phyloP scores from a whole-genome alignment of 768 basidiomycete species.

The Calocera viscosa region DNA sequence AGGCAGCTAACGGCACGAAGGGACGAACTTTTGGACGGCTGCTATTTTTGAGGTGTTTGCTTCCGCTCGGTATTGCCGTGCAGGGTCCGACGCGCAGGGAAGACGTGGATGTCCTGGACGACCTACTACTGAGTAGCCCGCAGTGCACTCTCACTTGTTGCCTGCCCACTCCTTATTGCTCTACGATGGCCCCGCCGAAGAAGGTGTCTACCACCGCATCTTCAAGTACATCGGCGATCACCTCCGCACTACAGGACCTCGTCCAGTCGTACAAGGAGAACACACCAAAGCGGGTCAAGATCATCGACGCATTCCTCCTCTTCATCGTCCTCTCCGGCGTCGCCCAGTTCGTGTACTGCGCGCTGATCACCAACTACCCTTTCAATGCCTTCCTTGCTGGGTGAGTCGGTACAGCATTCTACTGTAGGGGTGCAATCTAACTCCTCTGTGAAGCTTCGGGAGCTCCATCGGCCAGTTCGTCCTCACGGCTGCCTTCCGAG shows the following conservation, averaged over 20 bases:
- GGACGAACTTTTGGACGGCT: background rate
- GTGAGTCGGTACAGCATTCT: constrained; percentile 38
- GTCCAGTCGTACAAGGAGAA: constrained; percentile 65
- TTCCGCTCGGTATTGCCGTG: background rate
- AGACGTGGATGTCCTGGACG: background rate
- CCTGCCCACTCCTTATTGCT: too few relatives aligned
- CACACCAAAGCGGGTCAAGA: constrained; percentile 77
- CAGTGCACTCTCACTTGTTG: too few relatives aligned
- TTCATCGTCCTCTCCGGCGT: constrained; percentile 88
- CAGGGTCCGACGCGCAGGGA: background rate
- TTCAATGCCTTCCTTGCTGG: constrained; percentile 96
- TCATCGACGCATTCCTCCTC: constrained; percentile 83
- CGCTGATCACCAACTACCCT: constrained; percentile 83
- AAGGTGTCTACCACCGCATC: background rate
- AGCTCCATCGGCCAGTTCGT: constrained; percentile 97
- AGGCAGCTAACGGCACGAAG: background rate
- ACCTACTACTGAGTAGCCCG: background rate
- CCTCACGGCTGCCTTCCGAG: constrained; percentile 77
- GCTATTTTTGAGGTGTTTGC: background rate
- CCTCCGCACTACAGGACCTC: constrained; percentile 33
- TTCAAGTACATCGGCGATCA: constrained; percentile 4
- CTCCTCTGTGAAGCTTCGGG: constrained; percentile 48
- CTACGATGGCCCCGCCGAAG: background rate
- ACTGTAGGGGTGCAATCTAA: background rate
- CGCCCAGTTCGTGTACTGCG: constrained; percentile 81